Percentiles rank a stretch among this genome's conserved stretches.
Evolutionary conservation across 2,329 filamentous ascomycete species (phyloP).

Genomic region (Emergomyces orientalis): DNA sequence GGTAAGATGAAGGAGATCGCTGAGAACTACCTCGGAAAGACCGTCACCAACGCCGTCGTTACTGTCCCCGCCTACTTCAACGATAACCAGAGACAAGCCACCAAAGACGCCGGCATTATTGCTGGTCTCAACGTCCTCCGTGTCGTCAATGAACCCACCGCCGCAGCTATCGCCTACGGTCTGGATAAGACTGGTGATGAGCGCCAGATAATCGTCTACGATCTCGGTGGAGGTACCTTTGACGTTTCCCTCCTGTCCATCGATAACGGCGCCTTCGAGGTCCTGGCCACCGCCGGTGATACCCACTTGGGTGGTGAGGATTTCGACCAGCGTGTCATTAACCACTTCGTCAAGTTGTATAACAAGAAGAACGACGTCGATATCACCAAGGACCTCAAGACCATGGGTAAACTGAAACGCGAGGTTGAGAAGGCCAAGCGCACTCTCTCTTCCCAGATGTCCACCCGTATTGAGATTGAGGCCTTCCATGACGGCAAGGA

Average conservation of each 20-base stretch:
- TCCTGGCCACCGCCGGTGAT: slow-evolving; percentile 89
- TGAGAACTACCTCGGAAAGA: slow-evolving; percentile 52
- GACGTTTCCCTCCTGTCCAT: slow-evolving; percentile 91
- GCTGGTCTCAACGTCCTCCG: slow-evolving; percentile 90
- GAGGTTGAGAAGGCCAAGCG: slow-evolving; percentile 99
- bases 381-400: slow-evolving; percentile 87
- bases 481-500: slow-evolving; percentile 94
- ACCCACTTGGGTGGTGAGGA: slow-evolving; percentile 97
- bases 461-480: slow-evolving; percentile 90
- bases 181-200: slow-evolving; percentile 77
- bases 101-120: slow-evolving; percentile 88
- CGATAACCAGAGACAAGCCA: slow-evolving; percentile 93
- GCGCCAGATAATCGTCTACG: slow-evolving; percentile 85
- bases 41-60: slow-evolving; percentile 60
- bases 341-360: slow-evolving; percentile 91
- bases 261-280: slow-evolving; percentile 87
- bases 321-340: slow-evolving; percentile 96
- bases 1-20: slow-evolving; percentile 60
- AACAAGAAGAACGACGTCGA: slow-evolving; percentile 97
- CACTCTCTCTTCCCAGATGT: slow-evolving; percentile 89
- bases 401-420: slow-evolving; percentile 99
- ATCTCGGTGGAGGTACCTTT: slow-evolving; percentile 89
- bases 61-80: slow-evolving; percentile 98
- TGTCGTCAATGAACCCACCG: slow-evolving; percentile 94
- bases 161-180: slow-evolving; percentile 89